Evolutionary conservation across 768 basidiomycete species (phyloP).

Genomic region (Holtermanniella nyarrowii): DNA sequence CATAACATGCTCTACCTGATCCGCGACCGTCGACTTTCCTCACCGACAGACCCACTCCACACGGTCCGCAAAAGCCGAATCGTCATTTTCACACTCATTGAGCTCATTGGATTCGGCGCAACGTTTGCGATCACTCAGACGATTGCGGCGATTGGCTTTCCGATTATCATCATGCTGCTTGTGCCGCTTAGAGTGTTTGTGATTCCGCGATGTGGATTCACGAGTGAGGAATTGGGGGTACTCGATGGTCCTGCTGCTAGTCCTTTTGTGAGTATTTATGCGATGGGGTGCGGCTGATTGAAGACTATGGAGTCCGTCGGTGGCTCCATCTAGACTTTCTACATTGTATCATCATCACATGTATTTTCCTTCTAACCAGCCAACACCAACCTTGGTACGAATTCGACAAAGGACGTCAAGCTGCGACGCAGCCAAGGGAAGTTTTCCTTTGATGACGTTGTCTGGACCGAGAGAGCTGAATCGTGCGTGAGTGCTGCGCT

Average conservation of each 20-base stretch:
- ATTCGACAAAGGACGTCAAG: too few relatives aligned
- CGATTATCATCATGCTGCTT: constrained; percentile 72
- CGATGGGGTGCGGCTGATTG: background rate
- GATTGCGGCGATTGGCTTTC: constrained; percentile 79
- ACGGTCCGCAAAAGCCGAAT: constrained; percentile 66
- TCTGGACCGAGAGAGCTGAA: too few relatives aligned
- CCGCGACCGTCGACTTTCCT: constrained; percentile 57
- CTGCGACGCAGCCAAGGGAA: too few relatives aligned
- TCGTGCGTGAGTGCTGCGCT: too few relatives aligned
- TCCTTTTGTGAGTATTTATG: constrained; percentile 26
- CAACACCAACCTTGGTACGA: too few relatives aligned
- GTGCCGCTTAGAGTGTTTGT: constrained; percentile 62
- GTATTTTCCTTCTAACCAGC: too few relatives aligned
- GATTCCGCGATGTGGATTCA: constrained; percentile 64
- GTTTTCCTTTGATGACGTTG: too few relatives aligned
- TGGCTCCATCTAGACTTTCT: background rate
- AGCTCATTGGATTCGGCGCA: constrained; percentile 72
- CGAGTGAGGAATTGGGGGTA: constrained; percentile 62
- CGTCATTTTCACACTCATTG: constrained; percentile 58
- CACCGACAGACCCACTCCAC: constrained; percentile 56
- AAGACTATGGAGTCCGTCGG: constrained; percentile 1
- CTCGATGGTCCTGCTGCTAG: constrained; percentile 80
- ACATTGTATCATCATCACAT: background rate
- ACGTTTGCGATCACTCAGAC: constrained; percentile 74
- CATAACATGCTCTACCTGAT: constrained; percentile 68